A percentile compares a stretch with the other conserved stretches of the same genome.
phyloP scores from a whole-genome alignment of 805 yeast species.

The Lipomyces sp. region DNA sequence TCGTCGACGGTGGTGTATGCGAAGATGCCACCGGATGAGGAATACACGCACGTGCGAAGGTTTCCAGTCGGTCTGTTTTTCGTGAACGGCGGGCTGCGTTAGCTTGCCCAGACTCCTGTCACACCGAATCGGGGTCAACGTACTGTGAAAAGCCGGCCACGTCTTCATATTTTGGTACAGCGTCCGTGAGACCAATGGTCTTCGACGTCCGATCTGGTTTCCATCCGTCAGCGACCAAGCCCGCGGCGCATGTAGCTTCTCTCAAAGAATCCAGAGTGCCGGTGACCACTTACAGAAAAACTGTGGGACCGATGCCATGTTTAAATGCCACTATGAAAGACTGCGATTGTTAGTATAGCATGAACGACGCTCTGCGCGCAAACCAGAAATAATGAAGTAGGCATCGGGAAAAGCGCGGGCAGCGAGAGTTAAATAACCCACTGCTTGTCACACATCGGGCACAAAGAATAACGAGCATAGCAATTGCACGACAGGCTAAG shows the following conservation, averaged over 20 bases:
- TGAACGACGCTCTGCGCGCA: no score
- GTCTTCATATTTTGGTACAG: conserved; percentile 43
- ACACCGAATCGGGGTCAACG: background rate
- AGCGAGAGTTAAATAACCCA: no score
- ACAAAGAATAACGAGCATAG: no score
- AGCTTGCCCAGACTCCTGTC: no score
- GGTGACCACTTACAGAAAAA: conserved; percentile 11
- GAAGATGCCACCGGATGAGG: conserved; percentile 63
- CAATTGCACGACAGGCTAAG: no score
- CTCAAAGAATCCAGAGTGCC: background rate
- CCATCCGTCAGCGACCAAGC: background rate
- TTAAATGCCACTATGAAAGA: no score
- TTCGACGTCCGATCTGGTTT: conserved; percentile 55
- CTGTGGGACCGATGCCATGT: conserved; percentile 16
- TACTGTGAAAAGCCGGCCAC: conserved; percentile 38
- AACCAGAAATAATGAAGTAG: background rate
- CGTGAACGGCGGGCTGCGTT: background rate
- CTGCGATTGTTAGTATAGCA: no score
- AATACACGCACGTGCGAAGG: conserved; percentile 60
- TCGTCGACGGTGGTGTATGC: conserved; percentile 67
- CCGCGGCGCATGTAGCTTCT: no score
- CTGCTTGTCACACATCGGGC: no score
- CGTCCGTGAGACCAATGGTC: conserved; percentile 51
- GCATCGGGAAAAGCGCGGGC: no score
- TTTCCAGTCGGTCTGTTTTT: conserved; percentile 20